Base-by-base conservation (phyloP, 2,329 filamentous ascomycete genomes). In the Teratosphaeria epicoccoides region DNA sequence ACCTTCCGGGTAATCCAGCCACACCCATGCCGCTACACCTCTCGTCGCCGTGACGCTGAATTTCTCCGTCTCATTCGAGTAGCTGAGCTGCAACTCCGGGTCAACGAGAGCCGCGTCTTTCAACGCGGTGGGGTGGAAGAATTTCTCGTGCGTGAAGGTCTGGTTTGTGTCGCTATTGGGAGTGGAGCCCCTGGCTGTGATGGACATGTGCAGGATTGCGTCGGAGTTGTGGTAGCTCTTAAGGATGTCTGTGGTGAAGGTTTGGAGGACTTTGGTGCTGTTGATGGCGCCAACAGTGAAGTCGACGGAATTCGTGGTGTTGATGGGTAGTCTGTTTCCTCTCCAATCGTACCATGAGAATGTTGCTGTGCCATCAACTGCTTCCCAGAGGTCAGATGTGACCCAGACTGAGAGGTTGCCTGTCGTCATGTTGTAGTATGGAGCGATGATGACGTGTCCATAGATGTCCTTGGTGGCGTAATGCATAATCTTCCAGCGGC, bases 401-500 rank as follows among this genome's bases (percentile, higher is more conserved):
- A 77, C 77, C 59, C 77, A 82, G 1, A 80, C 66, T 4, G 73
- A 70, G 14, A 83, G 64, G 20, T 73, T 62, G 0, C 75, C 50
- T 0, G 73, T 77, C 0, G 70, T 71, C 20, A 69, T 63, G 55
- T 82, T 75, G 67, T 71, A 79, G 55, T 77, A 77, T 0, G 79
- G 75, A 1, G 78, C 74, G n/a, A 82, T 71, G 52, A 84, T 79
- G n/a, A 83, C 67, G 1, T 72, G 72, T 49, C 77, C 65, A 57
- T 80, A 84, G 23, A 79, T 74, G 51, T 83, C 78, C 52, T 76
- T 77, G 2, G 76, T 74, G 1, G 73, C 68, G 52, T 83, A 79
- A 53, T 83, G 80, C 17, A 83, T 64, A 0, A 81, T 72, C 61
- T 84, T 83, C 79, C 80, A 83, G 1, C 81, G 69, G 0, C 80